phyloP scores from a whole-genome alignment of 306 rosid genomes.

The Lathyrus aphaca region DNA sequence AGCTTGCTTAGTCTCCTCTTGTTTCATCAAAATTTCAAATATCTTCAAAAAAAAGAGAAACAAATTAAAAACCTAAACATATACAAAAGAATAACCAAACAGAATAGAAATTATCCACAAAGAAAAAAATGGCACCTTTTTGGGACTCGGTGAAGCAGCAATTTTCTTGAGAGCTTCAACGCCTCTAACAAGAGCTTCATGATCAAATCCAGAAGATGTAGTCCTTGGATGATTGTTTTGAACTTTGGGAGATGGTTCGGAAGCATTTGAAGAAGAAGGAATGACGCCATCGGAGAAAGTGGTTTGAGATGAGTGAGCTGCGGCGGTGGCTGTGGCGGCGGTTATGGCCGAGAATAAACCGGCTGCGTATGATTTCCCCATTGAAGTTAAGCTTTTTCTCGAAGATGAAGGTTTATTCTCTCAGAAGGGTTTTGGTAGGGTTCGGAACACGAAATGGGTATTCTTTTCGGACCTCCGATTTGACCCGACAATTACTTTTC shows the following conservation, averaged over 20 bases:
- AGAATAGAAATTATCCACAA: not conserved
- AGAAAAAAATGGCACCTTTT: slow-evolving; percentile 56
- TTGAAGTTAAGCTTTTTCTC: not conserved
- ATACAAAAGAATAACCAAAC: not conserved
- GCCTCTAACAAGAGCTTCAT: slow-evolving; percentile 75
- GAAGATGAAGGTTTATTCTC: not conserved
- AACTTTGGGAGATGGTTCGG: slow-evolving; percentile 44
- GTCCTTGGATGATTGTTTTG: slow-evolving; percentile 85
- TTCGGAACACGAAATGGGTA: not conserved
- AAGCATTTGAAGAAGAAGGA: slow-evolving; percentile 28
- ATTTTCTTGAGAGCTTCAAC: slow-evolving; percentile 63
- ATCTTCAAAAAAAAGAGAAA: slow-evolving; percentile 39
- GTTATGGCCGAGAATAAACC: slow-evolving; percentile 67
- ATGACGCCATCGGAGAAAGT: slow-evolving; percentile 17
- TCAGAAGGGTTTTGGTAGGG: slow-evolving; percentile 27
- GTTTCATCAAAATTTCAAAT: slow-evolving; percentile 69
- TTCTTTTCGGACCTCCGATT: not conserved
- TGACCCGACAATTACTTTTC: not conserved
- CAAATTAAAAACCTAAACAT: not conserved
- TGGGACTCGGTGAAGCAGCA: slow-evolving; percentile 54
- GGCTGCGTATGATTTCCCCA: slow-evolving; percentile 36
- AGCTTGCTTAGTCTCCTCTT: slow-evolving; percentile 78
- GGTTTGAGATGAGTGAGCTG: slow-evolving; percentile 13
- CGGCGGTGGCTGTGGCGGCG: slow-evolving; percentile 57
- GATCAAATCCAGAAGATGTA: slow-evolving; percentile 84